These are phyloP conservation scores for Xylariaceae sp. DNA, from an alignment of 2,329 filamentous ascomycete genomes.

Conservation along the genomic window DNA sequence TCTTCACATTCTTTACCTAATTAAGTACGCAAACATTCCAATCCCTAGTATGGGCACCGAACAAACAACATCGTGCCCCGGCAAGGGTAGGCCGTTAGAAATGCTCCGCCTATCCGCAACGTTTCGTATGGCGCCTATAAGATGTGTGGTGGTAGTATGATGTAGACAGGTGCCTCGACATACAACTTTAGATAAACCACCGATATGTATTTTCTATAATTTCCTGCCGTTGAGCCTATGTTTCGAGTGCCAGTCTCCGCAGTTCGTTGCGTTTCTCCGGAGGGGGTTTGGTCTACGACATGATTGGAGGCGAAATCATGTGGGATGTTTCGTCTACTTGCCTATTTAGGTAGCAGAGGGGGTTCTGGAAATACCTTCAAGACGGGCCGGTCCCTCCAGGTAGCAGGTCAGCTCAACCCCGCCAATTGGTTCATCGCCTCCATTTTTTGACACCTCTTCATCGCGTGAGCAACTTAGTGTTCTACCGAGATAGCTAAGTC, in stretches of 20 bases:
- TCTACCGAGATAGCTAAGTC: constrained; percentile 36
- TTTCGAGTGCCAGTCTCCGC: constrained; percentile 16
- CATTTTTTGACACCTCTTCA: not conserved
- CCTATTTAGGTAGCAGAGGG: constrained; percentile 21
- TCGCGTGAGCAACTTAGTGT: constrained; percentile 8
- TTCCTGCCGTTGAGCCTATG: constrained; percentile 6
- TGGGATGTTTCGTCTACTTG: constrained; percentile 21
- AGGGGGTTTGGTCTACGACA: constrained; percentile 11
- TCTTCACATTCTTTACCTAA: constrained; percentile 15
- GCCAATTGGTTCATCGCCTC: not conserved
- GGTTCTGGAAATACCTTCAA: not conserved
- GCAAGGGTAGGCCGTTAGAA: not conserved
- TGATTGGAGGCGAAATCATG: constrained; percentile 26
- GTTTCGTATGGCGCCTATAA: constrained; percentile 29
- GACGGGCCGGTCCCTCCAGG: not conserved
- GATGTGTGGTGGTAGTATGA: constrained; percentile 20
- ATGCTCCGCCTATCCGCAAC: constrained; percentile 33
- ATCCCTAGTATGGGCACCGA: not conserved
- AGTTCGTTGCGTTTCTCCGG: constrained; percentile 16
- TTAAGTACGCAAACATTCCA: not conserved
- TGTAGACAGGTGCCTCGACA: constrained; percentile 2
- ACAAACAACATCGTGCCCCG: constrained; percentile 21
- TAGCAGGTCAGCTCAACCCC: constrained; percentile 1
- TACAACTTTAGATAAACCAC: constrained; percentile 16
- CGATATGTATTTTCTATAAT: not conserved